Evolutionary conservation across 192 early-diverging fungal genomes (phyloP).

Genomic region (Gigaspora rosea): DNA sequence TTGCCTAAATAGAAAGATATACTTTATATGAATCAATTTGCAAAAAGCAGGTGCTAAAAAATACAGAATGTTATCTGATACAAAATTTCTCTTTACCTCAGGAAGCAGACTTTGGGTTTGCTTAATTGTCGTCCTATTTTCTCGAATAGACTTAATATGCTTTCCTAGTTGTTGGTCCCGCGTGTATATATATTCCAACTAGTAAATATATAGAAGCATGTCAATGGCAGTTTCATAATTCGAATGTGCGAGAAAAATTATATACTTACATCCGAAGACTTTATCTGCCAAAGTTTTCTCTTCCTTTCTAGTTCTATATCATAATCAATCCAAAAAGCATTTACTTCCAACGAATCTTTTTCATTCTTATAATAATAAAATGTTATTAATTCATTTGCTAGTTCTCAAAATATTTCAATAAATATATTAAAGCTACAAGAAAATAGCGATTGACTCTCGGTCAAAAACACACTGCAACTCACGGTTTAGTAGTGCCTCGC

Average conservation of each 20-base stretch:
- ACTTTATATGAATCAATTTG: not conserved
- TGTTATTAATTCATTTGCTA: slow-evolving; percentile 16
- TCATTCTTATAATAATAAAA: slow-evolving; percentile 12
- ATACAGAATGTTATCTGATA: too few relatives aligned
- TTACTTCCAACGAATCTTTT: slow-evolving; percentile 6
- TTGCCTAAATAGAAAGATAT: not conserved
- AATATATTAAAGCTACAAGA: slow-evolving; percentile 9
- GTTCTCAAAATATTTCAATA: not conserved
- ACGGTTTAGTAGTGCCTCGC: slow-evolving; percentile 14
- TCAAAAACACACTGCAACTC: slow-evolving; percentile 18
- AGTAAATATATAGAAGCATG: slow-evolving; percentile 4
- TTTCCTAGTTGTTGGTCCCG: not conserved
- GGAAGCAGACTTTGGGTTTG: not conserved
- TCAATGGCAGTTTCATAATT: slow-evolving; percentile 10
- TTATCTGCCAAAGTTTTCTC: slow-evolving; percentile 13
- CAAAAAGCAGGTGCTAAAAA: too few relatives aligned
- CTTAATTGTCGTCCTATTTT: not conserved
- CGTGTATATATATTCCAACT: slow-evolving; percentile 13
- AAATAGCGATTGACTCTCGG: slow-evolving; percentile 8
- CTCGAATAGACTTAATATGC: not conserved
- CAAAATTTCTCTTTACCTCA: not conserved
- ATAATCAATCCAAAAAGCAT: slow-evolving; percentile 15
- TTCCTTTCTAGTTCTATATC: slow-evolving; percentile 2
- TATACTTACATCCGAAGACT: slow-evolving; percentile 11
- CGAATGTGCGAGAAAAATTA: not conserved